Percentiles rank a stretch among this genome's conserved stretches.
These are phyloP conservation scores for Candolleomyces efflorescens DNA, from an alignment of 768 basidiomycete genomes.

Conservation along the genomic window DNA sequence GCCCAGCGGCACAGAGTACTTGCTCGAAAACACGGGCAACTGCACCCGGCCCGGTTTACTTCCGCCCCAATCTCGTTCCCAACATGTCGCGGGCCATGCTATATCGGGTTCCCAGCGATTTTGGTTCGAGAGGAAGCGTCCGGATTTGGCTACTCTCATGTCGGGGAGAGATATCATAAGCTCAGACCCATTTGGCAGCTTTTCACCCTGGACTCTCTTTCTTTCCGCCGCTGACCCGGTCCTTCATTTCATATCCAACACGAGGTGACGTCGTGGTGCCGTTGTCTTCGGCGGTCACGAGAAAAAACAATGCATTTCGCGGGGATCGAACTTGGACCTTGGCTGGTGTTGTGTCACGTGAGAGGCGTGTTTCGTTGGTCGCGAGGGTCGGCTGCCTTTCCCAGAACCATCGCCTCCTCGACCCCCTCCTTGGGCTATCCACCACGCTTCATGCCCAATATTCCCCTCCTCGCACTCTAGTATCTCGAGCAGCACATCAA, in stretches of 20 bases:
- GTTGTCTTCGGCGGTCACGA: background rate
- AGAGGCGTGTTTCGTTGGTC: slow-evolving; percentile 22
- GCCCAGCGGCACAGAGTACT: background rate
- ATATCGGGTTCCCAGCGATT: too few relatives aligned
- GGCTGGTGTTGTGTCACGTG: slow-evolving; percentile 18
- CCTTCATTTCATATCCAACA: background rate
- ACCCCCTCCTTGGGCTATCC: background rate
- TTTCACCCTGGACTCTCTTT: background rate
- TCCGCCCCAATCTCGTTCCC: too few relatives aligned
- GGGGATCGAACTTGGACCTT: background rate
- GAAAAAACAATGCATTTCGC: background rate
- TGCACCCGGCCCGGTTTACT: too few relatives aligned
- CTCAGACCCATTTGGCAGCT: background rate
- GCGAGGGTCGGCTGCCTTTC: slow-evolving; percentile 10
- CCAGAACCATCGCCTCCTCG: background rate
- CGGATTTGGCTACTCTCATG: background rate
- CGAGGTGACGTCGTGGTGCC: too few relatives aligned
- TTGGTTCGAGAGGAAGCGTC: too few relatives aligned
- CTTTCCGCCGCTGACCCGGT: background rate
- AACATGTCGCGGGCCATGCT: too few relatives aligned
- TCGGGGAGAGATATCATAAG: background rate
- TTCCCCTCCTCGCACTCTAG: too few relatives aligned
- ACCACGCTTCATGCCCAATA: too few relatives aligned
- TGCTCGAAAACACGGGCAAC: too few relatives aligned
- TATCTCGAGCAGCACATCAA: too few relatives aligned